Evolutionary conservation across 2,329 filamentous ascomycete genomes (phyloP).

Genomic region (Aspergillus luchuensis): DNA sequence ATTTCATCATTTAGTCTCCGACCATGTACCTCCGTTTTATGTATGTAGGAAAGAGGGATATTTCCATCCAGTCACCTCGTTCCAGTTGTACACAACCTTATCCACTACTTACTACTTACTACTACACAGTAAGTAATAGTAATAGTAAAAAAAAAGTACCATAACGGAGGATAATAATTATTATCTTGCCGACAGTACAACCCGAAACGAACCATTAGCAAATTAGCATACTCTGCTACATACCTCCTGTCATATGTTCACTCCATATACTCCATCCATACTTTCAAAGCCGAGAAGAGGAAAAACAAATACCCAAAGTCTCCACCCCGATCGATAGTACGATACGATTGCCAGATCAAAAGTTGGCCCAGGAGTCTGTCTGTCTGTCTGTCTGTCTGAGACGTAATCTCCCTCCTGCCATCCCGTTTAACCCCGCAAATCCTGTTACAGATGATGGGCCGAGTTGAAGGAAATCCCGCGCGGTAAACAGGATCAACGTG

Average conservation of each 20-base stretch:
- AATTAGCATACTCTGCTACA: neutral
- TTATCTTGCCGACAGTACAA: neutral
- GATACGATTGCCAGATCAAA: neutral
- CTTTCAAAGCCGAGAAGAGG: too few relatives aligned
- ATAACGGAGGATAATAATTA: neutral
- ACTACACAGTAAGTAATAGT: too few relatives aligned
- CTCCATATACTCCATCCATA: neutral
- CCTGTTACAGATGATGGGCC: constrained; percentile 3
- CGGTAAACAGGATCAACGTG: constrained; percentile 13
- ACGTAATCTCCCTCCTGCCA: constrained; percentile 5
- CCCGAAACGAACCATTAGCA: neutral
- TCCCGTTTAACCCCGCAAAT: constrained; percentile 4
- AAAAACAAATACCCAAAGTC: neutral
- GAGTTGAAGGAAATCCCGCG: constrained; percentile 11
- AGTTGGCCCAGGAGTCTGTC: neutral
- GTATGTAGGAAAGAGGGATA: neutral
- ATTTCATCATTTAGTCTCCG: neutral
- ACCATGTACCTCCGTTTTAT: neutral
- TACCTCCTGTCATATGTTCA: neutral
- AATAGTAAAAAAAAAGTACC: too few relatives aligned
- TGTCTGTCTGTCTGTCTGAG: neutral
- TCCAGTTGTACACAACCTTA: constrained; percentile 5
- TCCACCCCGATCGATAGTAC: neutral
- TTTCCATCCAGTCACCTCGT: constrained; percentile 2
- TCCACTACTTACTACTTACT: neutral